Percentiles rank a stretch among this genome's conserved stretches.
phyloP scores from a whole-genome alignment of 2,329 filamentous ascomycete species.

The Ceratocystis harringtonii region DNA sequence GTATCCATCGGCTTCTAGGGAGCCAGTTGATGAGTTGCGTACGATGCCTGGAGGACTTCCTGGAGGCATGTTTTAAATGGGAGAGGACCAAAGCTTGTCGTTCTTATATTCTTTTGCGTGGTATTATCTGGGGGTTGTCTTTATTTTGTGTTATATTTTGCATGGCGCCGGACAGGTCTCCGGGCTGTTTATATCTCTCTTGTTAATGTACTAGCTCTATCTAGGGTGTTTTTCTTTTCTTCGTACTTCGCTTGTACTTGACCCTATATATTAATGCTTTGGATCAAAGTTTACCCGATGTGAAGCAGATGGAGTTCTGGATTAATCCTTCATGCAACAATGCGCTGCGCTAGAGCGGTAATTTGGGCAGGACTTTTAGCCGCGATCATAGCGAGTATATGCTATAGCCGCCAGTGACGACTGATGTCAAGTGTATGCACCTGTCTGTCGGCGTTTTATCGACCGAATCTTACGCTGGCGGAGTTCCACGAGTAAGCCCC shows the following conservation, averaged over 20 bases:
- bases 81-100: background rate
- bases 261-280: background rate
- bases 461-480: too few relatives aligned
- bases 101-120: background rate
- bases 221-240: background rate
- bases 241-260: background rate
- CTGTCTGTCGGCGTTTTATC: too few relatives aligned
- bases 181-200: slow-evolving; percentile 3
- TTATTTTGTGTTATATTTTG: slow-evolving; percentile 3
- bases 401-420: too few relatives aligned
- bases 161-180: slow-evolving; percentile 7
- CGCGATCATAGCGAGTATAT: background rate
- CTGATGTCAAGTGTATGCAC: too few relatives aligned
- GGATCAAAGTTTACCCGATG: background rate
- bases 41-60: slow-evolving; percentile 11
- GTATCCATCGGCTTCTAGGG: background rate
- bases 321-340: background rate
- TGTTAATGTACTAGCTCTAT: slow-evolving; percentile 3
- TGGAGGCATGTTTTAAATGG: slow-evolving; percentile 13
- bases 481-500: too few relatives aligned
- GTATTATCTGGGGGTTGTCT: background rate
- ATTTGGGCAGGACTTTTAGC: too few relatives aligned
- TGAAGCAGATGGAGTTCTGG: background rate
- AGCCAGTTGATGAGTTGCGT: slow-evolving; percentile 9
- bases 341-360: background rate